These are phyloP conservation scores for Carex arenaria DNA, from an alignment of 202 grass and related monocot species.

Conservation along the genomic window DNA sequence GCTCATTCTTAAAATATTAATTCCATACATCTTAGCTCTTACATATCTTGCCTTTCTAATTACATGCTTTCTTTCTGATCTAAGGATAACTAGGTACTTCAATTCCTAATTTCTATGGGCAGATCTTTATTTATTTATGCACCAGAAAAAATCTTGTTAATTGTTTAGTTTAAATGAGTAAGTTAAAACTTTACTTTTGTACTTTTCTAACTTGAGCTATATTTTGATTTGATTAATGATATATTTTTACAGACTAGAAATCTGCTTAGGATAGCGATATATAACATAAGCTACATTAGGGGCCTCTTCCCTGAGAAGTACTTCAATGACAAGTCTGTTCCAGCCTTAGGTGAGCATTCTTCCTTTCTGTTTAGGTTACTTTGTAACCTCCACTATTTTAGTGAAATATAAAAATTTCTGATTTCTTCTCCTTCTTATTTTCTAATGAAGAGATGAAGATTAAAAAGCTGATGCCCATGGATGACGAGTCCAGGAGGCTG, in stretches of 20 bases:
- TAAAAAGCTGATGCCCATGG: conserved; percentile 98
- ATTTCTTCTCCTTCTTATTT: background rate
- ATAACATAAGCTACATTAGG: conserved; percentile 98
- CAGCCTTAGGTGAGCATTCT: conserved; percentile 65
- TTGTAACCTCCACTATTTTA: background rate
- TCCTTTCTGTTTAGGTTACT: conserved; percentile 5
- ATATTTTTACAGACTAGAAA: conserved; percentile 78
- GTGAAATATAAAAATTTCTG: background rate
- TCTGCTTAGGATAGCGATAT: conserved; percentile 93
- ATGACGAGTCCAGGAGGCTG: conserved; percentile 80
- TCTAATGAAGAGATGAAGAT: conserved; percentile 91
- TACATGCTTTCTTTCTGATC: conserved; percentile 6
- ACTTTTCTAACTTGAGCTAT: background rate
- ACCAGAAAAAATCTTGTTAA: background rate
- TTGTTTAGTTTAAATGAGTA: background rate
- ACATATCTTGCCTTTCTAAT: background rate
- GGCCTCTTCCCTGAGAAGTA: conserved; percentile 95
- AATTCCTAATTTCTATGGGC: background rate
- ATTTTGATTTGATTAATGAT: conserved; percentile 17
- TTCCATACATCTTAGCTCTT: background rate
- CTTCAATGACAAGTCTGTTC: conserved; percentile 96
- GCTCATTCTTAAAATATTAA: background rate
- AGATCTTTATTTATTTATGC: conserved; percentile 4
- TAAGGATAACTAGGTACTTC: background rate
- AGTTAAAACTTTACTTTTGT: background rate